Base-by-base conservation (phyloP, 257 asterid genomes). In the Salvia hispanica region DNA sequence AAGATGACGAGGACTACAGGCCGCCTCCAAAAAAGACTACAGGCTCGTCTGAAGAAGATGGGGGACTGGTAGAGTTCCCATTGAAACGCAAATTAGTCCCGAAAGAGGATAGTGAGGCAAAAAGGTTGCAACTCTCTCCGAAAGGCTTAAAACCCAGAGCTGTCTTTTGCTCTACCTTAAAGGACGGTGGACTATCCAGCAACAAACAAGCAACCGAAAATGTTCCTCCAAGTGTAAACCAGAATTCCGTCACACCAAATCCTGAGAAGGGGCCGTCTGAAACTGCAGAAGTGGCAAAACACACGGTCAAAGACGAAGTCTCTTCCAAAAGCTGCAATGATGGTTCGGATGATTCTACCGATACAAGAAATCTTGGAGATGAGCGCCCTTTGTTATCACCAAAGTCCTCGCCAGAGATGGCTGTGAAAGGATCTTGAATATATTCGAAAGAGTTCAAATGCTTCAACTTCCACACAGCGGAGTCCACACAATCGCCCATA, bases 1-100 rank as follows among this genome's bases (percentile, higher is more conserved):
- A 94, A 67, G 99, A 91, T 34, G 96, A 91, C 14, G 99, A 91
- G 71, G 97, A 91, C 67, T 94, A 83, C 78, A 88, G 74, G 59
- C 99, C 99, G 40, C 99, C 96, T 34, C 95, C 96, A 15, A 83
- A 78, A 69, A 86, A 80, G 71, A 76, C 52, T 52, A 50, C 82
- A 2, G 88, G 80, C 43, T 75, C 47, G 62, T 76, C 83, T 37
- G 83, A 78, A 66, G 97, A 85, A 66, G 96, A 87, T 12, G 90
- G 73, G 31, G 88, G 75, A 60, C 75, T 79, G 28, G 42, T 79
- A n/a, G 91, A 79, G 69, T 72, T 86, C 66, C 83, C 74, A 16
- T 78, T 87, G 88, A 94, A 94, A 78, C 95, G 96, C 50, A 91
- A 91, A 63, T 69, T 81, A 59, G 67, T 78, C 57, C 36, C 87